Conservation (phyloP, 1,284 basidiomycete species). For the Apiotrichum sp. region DNA sequence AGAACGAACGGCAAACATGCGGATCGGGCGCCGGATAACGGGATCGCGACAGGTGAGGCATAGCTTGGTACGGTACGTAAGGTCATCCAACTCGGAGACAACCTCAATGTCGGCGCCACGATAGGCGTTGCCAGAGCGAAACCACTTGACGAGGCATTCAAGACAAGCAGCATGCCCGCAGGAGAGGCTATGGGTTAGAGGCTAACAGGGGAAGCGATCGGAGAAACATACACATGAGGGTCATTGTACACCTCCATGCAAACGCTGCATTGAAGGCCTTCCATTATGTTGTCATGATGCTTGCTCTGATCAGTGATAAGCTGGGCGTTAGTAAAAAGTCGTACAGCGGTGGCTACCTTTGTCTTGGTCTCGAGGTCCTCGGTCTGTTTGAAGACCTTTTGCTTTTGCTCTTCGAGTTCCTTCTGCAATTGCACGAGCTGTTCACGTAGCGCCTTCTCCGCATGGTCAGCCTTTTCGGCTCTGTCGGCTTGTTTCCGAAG, state of each 20-base stretch:
- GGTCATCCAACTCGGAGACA: slow-evolving; percentile 21
- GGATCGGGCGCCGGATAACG: slow-evolving; percentile 34
- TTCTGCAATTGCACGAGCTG: slow-evolving; percentile 1
- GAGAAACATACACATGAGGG: slow-evolving; percentile 39
- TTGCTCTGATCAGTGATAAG: slow-evolving; percentile 20
- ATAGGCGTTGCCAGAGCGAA: slow-evolving; percentile 38
- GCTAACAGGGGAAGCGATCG: neutral
- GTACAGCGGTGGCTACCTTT: slow-evolving; percentile 3
- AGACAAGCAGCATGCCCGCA: slow-evolving; percentile 45
- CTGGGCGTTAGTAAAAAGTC: slow-evolving; percentile 4
- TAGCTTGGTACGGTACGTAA: slow-evolving; percentile 35
- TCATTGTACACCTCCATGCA: slow-evolving; percentile 40
- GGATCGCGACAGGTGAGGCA: slow-evolving; percentile 42
- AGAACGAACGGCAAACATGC: slow-evolving; percentile 30
- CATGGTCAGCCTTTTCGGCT: too few species aligned
- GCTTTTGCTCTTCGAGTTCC: slow-evolving; percentile 12
- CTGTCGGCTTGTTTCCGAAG: too few species aligned
- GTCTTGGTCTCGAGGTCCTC: slow-evolving; percentile 12
- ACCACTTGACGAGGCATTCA: slow-evolving; percentile 38
- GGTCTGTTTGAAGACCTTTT: slow-evolving; percentile 4
- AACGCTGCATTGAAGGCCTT: slow-evolving; percentile 37
- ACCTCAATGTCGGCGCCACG: slow-evolving; percentile 15
- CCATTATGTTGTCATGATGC: slow-evolving; percentile 25
- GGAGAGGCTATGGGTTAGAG: slow-evolving; percentile 23
- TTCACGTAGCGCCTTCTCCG: too few species aligned